These are phyloP conservation scores for Sporisorium graminicola DNA, from an alignment of 1,284 basidiomycete genomes.

Conservation along the genomic window DNA sequence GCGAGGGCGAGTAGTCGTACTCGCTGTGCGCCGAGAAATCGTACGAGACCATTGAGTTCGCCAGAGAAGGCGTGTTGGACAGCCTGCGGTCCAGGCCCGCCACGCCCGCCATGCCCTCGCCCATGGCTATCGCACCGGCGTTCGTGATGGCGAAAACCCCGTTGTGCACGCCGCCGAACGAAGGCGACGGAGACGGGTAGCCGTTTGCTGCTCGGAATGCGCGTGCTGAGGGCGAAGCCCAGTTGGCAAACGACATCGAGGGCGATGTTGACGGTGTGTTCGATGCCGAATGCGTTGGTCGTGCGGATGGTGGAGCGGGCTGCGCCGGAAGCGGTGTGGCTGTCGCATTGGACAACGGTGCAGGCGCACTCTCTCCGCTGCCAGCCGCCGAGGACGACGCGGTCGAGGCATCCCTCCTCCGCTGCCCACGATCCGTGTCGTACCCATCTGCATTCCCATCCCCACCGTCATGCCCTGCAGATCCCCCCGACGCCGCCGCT, in stretches of 20 bases:
- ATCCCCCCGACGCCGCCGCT: neutral
- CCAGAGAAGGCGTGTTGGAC: slow-evolving; percentile 11
- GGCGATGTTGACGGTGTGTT: neutral
- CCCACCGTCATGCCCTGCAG: neutral
- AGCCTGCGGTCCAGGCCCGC: neutral
- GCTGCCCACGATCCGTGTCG: slow-evolving; percentile 14
- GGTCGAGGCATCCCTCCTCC: too few species aligned
- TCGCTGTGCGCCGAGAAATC: neutral
- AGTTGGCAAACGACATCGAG: neutral
- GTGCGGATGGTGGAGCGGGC: too few species aligned
- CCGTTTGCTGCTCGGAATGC: neutral
- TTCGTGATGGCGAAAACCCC: too few species aligned
- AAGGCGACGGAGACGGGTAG: neutral
- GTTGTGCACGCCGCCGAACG: neutral
- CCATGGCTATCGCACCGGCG: too few species aligned
- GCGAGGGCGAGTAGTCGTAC: slow-evolving; percentile 15
- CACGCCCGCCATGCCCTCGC: too few species aligned
- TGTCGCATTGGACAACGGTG: neutral
- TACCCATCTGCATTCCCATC: slow-evolving; percentile 13
- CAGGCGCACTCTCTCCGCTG: neutral
- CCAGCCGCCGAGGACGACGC: too few species aligned
- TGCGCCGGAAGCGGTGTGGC: too few species aligned
- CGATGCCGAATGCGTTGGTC: too few species aligned
- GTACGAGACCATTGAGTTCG: neutral
- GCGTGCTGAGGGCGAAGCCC: neutral